A percentile compares a stretch with the other conserved stretches of the same genome.
Evolutionary conservation across 345 rosid species (phyloP).

Genomic region (Acer yangbiense): DNA sequence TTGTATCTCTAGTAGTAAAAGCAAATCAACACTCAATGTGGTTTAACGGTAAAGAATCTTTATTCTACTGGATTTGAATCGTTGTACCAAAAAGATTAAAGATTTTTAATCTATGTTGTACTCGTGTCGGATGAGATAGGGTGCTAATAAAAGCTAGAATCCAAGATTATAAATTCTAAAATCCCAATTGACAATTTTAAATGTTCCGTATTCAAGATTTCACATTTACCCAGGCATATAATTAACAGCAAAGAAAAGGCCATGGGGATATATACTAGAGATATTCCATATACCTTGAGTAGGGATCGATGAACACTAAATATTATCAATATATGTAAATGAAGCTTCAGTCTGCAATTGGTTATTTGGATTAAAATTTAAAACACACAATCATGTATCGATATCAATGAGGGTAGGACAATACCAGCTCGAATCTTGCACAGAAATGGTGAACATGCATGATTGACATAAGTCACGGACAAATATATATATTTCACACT

Average conservation of each 20-base stretch:
- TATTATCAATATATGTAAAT: not conserved
- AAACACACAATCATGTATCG: slow-evolving; percentile 1
- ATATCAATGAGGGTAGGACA: not conserved
- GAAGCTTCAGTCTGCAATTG: not conserved
- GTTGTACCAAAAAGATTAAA: too few relatives aligned
- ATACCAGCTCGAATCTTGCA: not conserved
- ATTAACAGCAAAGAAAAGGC: not conserved
- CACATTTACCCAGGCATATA: not conserved
- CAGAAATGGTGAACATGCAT: slow-evolving; percentile 8
- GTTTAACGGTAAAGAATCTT: too few relatives aligned
- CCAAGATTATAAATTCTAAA: not conserved
- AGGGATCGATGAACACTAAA: not conserved
- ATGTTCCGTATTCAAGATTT: not conserved
- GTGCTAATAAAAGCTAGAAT: too few relatives aligned
- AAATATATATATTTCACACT: not conserved
- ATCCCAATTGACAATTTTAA: not conserved
- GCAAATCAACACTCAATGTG: too few relatives aligned
- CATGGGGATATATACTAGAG: not conserved
- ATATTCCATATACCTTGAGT: not conserved
- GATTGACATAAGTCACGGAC: slow-evolving; percentile 12
- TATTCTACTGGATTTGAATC: too few relatives aligned
- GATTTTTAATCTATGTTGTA: too few relatives aligned
- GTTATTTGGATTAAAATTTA: slow-evolving; percentile 8
- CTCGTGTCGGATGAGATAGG: too few relatives aligned
- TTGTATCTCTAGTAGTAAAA: not conserved